These are phyloP conservation scores for Geoglossum cookeanum DNA, from an alignment of 2,329 filamentous ascomycete species.

Conservation along the genomic window DNA sequence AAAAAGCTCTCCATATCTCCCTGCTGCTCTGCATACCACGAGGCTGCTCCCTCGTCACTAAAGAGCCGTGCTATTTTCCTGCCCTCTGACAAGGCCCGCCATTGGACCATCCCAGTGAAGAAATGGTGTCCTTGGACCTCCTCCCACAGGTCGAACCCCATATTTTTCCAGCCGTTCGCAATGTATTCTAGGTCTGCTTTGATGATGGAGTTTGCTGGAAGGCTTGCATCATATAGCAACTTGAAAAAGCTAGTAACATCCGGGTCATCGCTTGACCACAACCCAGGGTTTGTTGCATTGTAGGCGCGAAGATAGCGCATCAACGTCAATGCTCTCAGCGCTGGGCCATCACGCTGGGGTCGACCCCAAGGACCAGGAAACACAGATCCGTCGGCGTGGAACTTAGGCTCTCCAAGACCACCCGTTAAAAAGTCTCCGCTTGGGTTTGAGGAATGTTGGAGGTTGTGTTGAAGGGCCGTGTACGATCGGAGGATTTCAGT, in stretches of 20 bases:
- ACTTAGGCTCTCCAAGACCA: conserved; percentile 1
- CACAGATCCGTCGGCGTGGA: not conserved
- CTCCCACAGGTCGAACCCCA: conserved; percentile 64
- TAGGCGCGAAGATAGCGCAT: conserved; percentile 33
- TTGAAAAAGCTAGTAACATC: not conserved
- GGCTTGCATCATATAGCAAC: not conserved
- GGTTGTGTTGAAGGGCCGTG: not conserved
- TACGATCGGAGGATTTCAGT: not conserved
- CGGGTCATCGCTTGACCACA: not conserved
- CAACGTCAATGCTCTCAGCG: conserved; percentile 54
- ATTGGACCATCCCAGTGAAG: conserved; percentile 53
- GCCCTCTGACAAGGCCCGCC: conserved; percentile 47
- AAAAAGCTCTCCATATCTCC: conserved; percentile 55
- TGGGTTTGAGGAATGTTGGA: not conserved
- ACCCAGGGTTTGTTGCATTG: conserved; percentile 19
- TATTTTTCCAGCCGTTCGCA: conserved; percentile 43
- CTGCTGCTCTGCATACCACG: conserved; percentile 27
- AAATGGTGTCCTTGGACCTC: conserved; percentile 60
- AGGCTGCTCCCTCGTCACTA: conserved; percentile 39
- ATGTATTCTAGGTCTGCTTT: conserved; percentile 60
- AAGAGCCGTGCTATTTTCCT: conserved; percentile 43
- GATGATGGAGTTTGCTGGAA: conserved; percentile 20
- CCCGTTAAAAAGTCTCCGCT: not conserved
- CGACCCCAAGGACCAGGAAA: conserved; percentile 40
- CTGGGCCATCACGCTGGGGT: conserved; percentile 62